A percentile compares a stretch with the other conserved stretches of the same genome.
phyloP scores from a whole-genome alignment of 306 rosid genomes.

The Rubus idaeus region DNA sequence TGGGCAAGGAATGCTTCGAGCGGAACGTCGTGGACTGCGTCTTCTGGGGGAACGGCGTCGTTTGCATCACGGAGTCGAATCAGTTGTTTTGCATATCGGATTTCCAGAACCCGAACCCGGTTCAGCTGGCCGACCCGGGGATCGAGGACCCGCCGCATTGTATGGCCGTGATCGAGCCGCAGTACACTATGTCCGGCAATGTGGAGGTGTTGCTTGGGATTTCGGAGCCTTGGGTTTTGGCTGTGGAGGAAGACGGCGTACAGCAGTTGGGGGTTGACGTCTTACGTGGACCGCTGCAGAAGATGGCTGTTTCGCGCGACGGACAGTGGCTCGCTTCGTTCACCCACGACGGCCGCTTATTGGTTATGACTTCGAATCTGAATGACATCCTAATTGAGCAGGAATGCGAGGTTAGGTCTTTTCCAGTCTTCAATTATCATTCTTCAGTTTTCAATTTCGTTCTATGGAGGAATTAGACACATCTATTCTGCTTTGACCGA shows the following conservation, averaged over 20 bases:
- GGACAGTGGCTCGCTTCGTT: slow-evolving; percentile 96
- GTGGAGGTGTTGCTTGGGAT: slow-evolving; percentile 88
- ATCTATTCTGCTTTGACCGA: too few relatives aligned
- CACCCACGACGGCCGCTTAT: slow-evolving; percentile 81
- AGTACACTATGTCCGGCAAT: slow-evolving; percentile 83
- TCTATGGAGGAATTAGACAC: not conserved
- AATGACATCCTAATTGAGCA: slow-evolving; percentile 68
- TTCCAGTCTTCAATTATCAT: not conserved
- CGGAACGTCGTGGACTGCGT: slow-evolving; percentile 82
- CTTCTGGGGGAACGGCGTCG: slow-evolving; percentile 86
- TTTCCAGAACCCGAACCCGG: slow-evolving; percentile 57
- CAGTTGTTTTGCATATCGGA: slow-evolving; percentile 69
- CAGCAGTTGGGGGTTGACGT: slow-evolving; percentile 68
- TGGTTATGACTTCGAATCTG: slow-evolving; percentile 78
- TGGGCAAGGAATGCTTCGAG: slow-evolving; percentile 82
- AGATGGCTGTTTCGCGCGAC: slow-evolving; percentile 84
- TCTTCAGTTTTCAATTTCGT: slow-evolving; percentile 10
- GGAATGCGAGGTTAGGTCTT: slow-evolving; percentile 75
- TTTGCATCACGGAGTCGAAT: slow-evolving; percentile 70
- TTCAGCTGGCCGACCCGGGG: slow-evolving; percentile 73
- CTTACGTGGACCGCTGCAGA: slow-evolving; percentile 79
- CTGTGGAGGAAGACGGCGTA: slow-evolving; percentile 86
- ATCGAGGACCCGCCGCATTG: slow-evolving; percentile 75
- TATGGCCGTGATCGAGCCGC: slow-evolving; percentile 95
- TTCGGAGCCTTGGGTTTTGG: slow-evolving; percentile 60